Base-by-base conservation (phyloP, 441 rosid genomes). In the Croton laevigatus region DNA sequence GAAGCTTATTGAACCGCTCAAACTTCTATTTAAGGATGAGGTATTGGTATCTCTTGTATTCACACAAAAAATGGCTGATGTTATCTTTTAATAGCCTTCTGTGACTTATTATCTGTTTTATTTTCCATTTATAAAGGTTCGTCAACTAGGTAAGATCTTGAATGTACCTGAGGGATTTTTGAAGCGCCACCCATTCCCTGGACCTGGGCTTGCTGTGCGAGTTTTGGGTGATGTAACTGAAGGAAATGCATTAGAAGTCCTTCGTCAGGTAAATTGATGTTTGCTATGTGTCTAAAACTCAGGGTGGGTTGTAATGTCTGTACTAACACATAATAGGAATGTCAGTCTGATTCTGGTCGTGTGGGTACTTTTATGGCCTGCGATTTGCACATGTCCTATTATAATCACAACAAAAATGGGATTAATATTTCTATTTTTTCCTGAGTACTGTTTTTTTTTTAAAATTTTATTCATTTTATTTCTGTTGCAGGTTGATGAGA, bases 161-260 rank as follows among this genome's bases (percentile, higher is more conserved):
- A 81, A 84, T 57, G 96, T 89, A 72, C 97, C 95, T 0, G 90
- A 78, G 73, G 91, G 81, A 64, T 92, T 92, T 77, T 71, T 94
- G 62, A 92, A 90, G 86, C 96, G 91, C 16, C 98, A 91, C 54
- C 99, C 98, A 22, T 94, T 94, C 79, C 99, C 97, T 2, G 96
- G 99, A 49, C 99, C 97, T 72, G 99, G 96, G 64, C 98, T 94
- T 55, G 98, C 97, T 0, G 97, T 92, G 48, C 86, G 94, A 79
- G 88, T 95, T 75, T 79, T 92, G 75, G 99, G 96, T 0, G 98
- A 94, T 65, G 91, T 88, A 44, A 92, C 97, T 54, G 83, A 89
- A 83, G 94, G 91, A 82, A 86, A 86, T 77, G 91, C 98, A 36
- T 85, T 94, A 22, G 97, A 94, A 46, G 77, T 88, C 75, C 92